phyloP scores from a whole-genome alignment of 2,329 filamentous ascomycete species.

The Canariomyces notabilis region DNA sequence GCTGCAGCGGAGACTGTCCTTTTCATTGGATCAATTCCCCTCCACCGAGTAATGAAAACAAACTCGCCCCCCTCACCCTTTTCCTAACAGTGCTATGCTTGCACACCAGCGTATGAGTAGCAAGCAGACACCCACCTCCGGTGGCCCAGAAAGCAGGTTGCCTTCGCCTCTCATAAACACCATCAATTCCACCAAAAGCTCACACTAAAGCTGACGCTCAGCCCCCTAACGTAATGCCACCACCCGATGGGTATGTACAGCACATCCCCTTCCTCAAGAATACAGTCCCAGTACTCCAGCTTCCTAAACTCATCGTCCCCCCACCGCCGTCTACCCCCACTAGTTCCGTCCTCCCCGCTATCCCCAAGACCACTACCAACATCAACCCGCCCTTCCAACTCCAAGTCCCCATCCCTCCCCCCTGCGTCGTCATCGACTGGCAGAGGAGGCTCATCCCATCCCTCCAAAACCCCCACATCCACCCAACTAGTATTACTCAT shows the following conservation, averaged over 20 bases:
- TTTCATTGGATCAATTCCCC: no score
- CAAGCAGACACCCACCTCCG: no score
- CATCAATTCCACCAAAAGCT: conserved; percentile 87
- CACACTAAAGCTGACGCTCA: conserved; percentile 86
- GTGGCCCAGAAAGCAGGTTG: no score
- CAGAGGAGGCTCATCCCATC: conserved; percentile 54
- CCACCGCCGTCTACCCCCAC: no score
- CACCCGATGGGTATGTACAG: conserved; percentile 89
- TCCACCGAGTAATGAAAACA: no score
- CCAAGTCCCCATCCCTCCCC: conserved; percentile 23
- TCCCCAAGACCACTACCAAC: conserved; percentile 13
- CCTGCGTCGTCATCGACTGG: no score
- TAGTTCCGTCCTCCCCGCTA: conserved; percentile 11
- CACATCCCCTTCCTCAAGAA: conserved; percentile 76
- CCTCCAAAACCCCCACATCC: conserved; percentile 68
- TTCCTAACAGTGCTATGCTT: no score
- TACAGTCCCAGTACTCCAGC: conserved; percentile 66
- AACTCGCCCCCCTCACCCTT: no score
- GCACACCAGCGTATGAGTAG: no score
- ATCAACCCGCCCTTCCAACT: conserved; percentile 33
- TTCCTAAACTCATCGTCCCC: conserved; percentile 46
- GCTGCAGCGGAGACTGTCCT: background rate
- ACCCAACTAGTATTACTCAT: conserved; percentile 87
- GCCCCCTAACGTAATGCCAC: conserved; percentile 94
- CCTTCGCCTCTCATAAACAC: no score